Conservation (phyloP, 441 rosid genomes). For the Populus tomentosa region DNA sequence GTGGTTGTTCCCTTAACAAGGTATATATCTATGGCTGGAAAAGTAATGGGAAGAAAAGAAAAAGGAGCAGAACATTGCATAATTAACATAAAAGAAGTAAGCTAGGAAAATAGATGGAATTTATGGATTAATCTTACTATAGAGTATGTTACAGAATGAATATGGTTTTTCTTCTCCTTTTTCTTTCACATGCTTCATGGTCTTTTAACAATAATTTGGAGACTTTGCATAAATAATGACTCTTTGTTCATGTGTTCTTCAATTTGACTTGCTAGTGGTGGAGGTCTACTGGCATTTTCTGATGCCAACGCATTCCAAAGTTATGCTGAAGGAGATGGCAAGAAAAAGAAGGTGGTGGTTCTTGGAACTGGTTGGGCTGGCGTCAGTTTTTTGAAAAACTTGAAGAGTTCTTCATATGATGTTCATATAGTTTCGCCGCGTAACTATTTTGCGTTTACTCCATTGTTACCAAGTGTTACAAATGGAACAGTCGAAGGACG, state of each 20-base stretch:
- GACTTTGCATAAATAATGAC: neutral
- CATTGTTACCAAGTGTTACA: constrained; percentile 82
- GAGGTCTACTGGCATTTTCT: constrained; percentile 49
- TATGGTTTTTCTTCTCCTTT: too few relatives aligned
- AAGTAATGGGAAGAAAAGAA: neutral
- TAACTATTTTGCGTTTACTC: constrained; percentile 92
- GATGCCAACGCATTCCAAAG: constrained; percentile 8
- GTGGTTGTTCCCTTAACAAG: neutral
- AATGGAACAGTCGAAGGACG: constrained; percentile 86
- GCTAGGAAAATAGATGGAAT: neutral
- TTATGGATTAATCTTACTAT: neutral
- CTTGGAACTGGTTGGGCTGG: constrained; percentile 96
- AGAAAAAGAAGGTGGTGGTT: constrained; percentile 71
- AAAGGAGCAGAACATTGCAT: neutral
- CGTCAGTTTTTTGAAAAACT: constrained; percentile 67
- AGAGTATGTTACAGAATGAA: neutral
- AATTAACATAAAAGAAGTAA: neutral
- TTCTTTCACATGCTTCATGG: too few relatives aligned
- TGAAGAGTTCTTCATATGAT: constrained; percentile 57
- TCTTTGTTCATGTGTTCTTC: neutral
- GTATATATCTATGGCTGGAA: neutral
- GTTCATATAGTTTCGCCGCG: constrained; percentile 85
- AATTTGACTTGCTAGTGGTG: constrained; percentile 36
- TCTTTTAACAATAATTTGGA: too few relatives aligned
- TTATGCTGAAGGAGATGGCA: neutral